Evolutionary conservation across 2,329 filamentous ascomycete species (phyloP).

Genomic region (Geosmithia flava): DNA sequence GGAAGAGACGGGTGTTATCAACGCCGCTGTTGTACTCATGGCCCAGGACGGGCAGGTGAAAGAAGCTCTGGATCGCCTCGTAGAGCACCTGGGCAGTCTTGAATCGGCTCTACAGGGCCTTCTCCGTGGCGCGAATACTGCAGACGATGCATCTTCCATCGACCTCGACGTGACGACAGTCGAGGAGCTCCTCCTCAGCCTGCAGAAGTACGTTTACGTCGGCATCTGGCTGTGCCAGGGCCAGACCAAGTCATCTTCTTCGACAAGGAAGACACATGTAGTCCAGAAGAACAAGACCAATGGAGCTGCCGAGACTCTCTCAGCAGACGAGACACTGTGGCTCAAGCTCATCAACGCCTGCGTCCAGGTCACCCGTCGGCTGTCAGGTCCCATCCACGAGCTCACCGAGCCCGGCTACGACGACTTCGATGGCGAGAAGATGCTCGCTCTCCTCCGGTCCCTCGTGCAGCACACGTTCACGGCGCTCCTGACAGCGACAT

Average conservation of each 20-base stretch:
- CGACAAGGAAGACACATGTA: slow-evolving; percentile 23
- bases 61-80: slow-evolving; percentile 73
- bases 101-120: slow-evolving; percentile 68
- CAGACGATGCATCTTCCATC: slow-evolving; percentile 6
- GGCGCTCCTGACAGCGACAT: slow-evolving; percentile 64
- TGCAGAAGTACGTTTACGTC: slow-evolving; percentile 84
- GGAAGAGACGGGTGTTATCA: slow-evolving; percentile 80
- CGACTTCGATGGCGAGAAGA: slow-evolving; percentile 41
- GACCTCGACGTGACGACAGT: slow-evolving; percentile 42
- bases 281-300: slow-evolving; percentile 40
- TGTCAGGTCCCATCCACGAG: slow-evolving; percentile 42
- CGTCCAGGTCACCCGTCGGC: slow-evolving; percentile 50
- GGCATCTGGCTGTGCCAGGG: slow-evolving; percentile 93
- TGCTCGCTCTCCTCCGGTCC: slow-evolving; percentile 57
- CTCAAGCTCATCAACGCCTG: slow-evolving; percentile 46
- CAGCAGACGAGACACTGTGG: slow-evolving; percentile 45
- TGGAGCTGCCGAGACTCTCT: slow-evolving; percentile 28
- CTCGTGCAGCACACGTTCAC: slow-evolving; percentile 88
- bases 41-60: slow-evolving; percentile 75
- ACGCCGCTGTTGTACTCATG: slow-evolving; percentile 86
- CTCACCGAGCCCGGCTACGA: slow-evolving; percentile 12
- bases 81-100: slow-evolving; percentile 68
- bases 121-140: slow-evolving; percentile 38
- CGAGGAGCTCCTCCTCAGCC: slow-evolving; percentile 59
- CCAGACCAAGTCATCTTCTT: slow-evolving; percentile 50